Evolutionary conservation across 306 rosid species (phyloP), one percentile per base, ranked within the genome.

Genomic region (Lablab purpureus): DNA sequence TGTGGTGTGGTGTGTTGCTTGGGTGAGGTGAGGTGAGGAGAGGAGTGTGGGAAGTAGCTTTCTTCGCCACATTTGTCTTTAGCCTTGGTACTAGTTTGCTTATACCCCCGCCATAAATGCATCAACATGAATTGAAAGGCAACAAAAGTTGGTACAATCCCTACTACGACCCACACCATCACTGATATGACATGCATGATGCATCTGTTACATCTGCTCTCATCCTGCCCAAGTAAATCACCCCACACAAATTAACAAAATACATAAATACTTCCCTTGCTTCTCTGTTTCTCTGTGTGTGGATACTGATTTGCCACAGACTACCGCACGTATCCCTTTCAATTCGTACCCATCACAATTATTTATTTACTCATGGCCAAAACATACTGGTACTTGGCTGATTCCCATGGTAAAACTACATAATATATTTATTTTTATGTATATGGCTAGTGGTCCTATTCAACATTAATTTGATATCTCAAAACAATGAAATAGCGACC

Each of bases 41-140:
- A 37, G 12, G 27, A 22, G 55, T 5, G 25, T 3, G 22, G 30
- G 82, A 23, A 67, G 88, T 78, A 51, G 86, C 88, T 85, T 74
- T 82, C 88, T 8, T 22, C 40, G 64, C 64, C 45, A 68, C 67
- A 74, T 85, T 82, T 82, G 82, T 82, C 86, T 82, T 54, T 85
- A 75, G 76, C 73, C 80, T 34, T 7, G 25, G 79, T 47, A 79
- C 77, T 37, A 36, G 70, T 79, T 54, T 74, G 86, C 82, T 83
- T 71, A 71, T 78, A 71, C 84, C 82, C 86, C 77, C 34, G 43
- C 84, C 82, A 87, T 75, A 70, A 51, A 81, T 71, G 81, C 79
- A 76, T 52, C 49, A 63, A 83, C 84, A 51, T 63, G 73, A 87
- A 84, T 59, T 12, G 76, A 71, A 81, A 78, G 50, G 18, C 46